These are phyloP conservation scores for Tylopilus vinaceipallidus DNA, from an alignment of 768 basidiomycete species.

Conservation along the genomic window DNA sequence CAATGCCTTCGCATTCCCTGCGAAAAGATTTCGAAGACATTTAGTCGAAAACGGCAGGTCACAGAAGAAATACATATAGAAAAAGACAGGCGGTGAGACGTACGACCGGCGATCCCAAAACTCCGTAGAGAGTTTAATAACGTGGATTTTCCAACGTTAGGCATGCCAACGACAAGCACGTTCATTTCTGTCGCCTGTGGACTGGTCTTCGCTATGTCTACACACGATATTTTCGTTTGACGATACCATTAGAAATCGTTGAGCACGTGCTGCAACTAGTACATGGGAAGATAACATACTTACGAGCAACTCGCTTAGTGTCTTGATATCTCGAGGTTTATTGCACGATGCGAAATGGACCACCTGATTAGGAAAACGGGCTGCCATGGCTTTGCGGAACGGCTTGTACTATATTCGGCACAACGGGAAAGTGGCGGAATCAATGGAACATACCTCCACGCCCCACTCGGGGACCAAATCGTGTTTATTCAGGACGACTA, in stretches of 20 bases:
- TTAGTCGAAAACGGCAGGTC: slow-evolving; percentile 1
- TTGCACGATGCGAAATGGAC: slow-evolving; percentile 74
- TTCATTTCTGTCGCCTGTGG: slow-evolving; percentile 76
- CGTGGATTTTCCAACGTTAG: slow-evolving; percentile 97
- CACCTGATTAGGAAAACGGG: slow-evolving; percentile 67
- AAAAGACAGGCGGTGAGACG: slow-evolving; percentile 29
- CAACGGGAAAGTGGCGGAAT: slow-evolving; percentile 2
- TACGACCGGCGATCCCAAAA: slow-evolving; percentile 85
- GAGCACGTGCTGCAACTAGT: background rate
- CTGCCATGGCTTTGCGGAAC: slow-evolving; percentile 68
- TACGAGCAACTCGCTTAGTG: slow-evolving; percentile 65
- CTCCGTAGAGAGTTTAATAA: slow-evolving; percentile 86
- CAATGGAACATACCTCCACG: slow-evolving; percentile 56
- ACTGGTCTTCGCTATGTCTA: slow-evolving; percentile 69
- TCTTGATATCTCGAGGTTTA: slow-evolving; percentile 59
- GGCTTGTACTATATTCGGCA: slow-evolving; percentile 46
- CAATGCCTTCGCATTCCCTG: slow-evolving; percentile 85
- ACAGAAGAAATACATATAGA: background rate
- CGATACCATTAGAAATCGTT: background rate
- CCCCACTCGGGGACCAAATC: slow-evolving; percentile 91
- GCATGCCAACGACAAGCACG: slow-evolving; percentile 96
- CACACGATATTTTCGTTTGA: background rate
- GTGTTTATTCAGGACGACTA: slow-evolving; percentile 90
- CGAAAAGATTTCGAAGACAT: background rate
- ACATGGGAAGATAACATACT: slow-evolving; percentile 48